Evolutionary conservation across 2,329 filamentous ascomycete species (phyloP).

Genomic region (Colletotrichum somersetense): DNA sequence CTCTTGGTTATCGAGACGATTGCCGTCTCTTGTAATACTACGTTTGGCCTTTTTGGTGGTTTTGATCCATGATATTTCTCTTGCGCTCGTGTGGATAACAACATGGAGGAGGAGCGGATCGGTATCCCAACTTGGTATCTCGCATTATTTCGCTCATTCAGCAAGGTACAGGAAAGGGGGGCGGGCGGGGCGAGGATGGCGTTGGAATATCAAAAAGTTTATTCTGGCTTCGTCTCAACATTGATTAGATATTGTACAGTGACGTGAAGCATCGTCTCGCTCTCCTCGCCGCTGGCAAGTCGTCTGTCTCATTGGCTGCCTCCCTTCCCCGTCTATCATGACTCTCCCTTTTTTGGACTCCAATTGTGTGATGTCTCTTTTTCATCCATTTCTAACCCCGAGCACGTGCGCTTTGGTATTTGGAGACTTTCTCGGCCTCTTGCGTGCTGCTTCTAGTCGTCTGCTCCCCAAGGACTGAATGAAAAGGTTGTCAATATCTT

Average conservation of each 20-base stretch:
- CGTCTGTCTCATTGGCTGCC: constrained; percentile 1
- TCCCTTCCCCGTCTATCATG: neutral
- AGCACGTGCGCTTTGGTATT: neutral
- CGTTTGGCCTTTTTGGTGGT: constrained; percentile 5
- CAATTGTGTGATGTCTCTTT: neutral
- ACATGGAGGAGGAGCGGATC: neutral
- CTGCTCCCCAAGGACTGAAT: neutral
- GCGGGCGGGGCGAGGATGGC: no score
- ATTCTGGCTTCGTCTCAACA: constrained; percentile 40
- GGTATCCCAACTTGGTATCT: neutral
- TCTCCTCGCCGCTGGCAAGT: constrained; percentile 5
- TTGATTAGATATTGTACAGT: constrained; percentile 38
- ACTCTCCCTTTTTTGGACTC: constrained; percentile 6
- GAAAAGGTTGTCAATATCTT: neutral
- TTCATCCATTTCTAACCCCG: neutral
- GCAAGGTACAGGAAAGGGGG: neutral
- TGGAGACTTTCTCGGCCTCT: neutral
- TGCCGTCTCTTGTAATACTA: constrained; percentile 38
- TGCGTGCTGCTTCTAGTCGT: constrained; percentile 1
- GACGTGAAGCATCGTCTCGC: constrained; percentile 14
- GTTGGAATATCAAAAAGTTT: constrained; percentile 20
- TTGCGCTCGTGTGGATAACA: neutral
- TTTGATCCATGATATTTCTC: neutral
- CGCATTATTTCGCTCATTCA: neutral
- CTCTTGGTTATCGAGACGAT: constrained; percentile 31